Base-by-base conservation (phyloP, 495 filamentous ascomycete species). In the Oidiodendron maius region DNA sequence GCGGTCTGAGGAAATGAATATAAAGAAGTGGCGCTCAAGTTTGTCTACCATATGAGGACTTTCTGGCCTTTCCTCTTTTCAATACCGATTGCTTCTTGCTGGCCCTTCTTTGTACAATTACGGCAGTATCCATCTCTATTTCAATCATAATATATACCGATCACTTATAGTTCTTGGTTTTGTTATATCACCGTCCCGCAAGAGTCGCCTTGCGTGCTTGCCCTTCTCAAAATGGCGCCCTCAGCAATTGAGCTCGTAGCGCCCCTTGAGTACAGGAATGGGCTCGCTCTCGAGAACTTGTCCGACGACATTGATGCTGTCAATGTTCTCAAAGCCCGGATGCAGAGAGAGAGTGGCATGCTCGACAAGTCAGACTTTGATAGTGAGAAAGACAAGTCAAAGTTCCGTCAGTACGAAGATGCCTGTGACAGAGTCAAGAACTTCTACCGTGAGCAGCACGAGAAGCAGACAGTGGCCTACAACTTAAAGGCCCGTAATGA, bases 381-480 rank as follows among this genome's bases (percentile, higher is more conserved):
- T 64, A 63, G 78, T 46, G 66, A 75, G 24, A 95, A 91, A 56
- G 86, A 93, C 74, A 91, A 91, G 65, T 75, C 81, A 10, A 67
- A 81, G 51, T 95, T 95, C 69, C 77, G 84, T 21, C 83, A 87
- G 58, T 93, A 89, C 68, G 78, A 83, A 42, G 76, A 80, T 20
- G 85, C 87, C 51, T 88, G 83, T 64, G 81, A 86, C 66, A 75
- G 86, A 20, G 86, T 93, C 58, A 85, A 86, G 67, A 72, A 71
- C 71, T 93, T 93, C 69, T 93, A 93, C 73, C 71, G 72, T 24
- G 86, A 90, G 62, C 87, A 91, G 56, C 87, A 93, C 66, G 76
- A 76, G 63, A 88, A 87, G 69, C 87, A 93, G 59, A 93, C 86
- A 0, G 83, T 91, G 0, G 84, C 85, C 12, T 88, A 89, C 75